Evolutionary conservation across 805 yeast genomes (phyloP).

Genomic region (Nadsonia fulvescens): DNA sequence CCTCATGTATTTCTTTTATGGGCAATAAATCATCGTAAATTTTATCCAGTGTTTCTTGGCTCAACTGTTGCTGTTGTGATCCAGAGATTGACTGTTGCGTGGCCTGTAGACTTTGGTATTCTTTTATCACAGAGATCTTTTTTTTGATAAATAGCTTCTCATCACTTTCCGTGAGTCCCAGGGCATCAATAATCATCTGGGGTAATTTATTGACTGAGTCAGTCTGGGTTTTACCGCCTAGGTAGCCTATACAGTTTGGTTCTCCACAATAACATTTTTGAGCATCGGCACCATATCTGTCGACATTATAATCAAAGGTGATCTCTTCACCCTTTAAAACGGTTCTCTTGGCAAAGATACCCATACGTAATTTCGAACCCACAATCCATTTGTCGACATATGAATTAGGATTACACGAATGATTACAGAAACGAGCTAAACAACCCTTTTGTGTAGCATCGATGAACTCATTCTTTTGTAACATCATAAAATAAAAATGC

Average conservation of each 20-base stretch:
- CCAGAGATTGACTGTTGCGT: no score
- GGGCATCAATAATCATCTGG: slow-evolving; percentile 65
- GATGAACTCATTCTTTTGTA: slow-evolving; percentile 78
- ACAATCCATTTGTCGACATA: slow-evolving; percentile 96
- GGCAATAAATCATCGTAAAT: slow-evolving; percentile 43
- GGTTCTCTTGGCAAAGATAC: slow-evolving; percentile 69
- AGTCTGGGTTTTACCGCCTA: slow-evolving; percentile 96
- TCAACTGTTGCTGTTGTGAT: slow-evolving; percentile 1
- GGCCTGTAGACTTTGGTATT: no score
- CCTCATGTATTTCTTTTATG: slow-evolving; percentile 30
- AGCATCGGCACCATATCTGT: slow-evolving; percentile 85
- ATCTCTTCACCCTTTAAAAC: slow-evolving; percentile 72
- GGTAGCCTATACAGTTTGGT: slow-evolving; percentile 73
- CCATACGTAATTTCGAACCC: slow-evolving; percentile 79
- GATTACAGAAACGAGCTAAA: slow-evolving; percentile 83
- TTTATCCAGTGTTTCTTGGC: slow-evolving; percentile 25
- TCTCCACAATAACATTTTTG: slow-evolving; percentile 94
- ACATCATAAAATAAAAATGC: slow-evolving; percentile 93
- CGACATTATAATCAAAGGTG: slow-evolving; percentile 86
- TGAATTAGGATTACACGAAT: slow-evolving; percentile 89
- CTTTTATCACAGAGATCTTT: slow-evolving; percentile 13
- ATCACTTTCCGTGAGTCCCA: slow-evolving; percentile 53
- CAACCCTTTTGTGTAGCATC: slow-evolving; percentile 88
- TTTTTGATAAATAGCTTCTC: slow-evolving; percentile 32
- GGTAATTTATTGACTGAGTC: slow-evolving; percentile 76